Evolutionary conservation across 140 eudicot genomes (phyloP).

Genomic region (Flaveria floridana): DNA sequence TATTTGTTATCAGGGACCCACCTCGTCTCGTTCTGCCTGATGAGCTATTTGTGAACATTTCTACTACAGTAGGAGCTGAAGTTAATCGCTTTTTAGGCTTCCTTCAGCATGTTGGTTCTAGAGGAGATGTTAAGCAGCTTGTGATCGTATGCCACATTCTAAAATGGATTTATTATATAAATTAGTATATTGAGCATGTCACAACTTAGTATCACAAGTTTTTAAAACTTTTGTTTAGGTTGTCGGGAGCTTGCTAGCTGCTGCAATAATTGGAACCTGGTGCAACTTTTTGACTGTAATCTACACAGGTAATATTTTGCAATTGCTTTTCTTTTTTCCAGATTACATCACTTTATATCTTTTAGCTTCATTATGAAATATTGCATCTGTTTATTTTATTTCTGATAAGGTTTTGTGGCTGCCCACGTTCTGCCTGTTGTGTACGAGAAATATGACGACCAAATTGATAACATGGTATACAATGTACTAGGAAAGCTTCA

Average conservation of each 20-base stretch:
- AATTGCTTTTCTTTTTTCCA: not conserved
- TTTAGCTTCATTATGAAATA: conserved; percentile 5
- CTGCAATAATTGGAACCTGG: conserved; percentile 85
- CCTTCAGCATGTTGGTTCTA: conserved; percentile 72
- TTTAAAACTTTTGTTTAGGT: conserved; percentile 41
- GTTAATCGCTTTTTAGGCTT: conserved; percentile 55
- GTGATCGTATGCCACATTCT: conserved; percentile 38
- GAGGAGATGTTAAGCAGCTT: conserved; percentile 72
- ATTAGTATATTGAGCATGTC: conserved; percentile 1
- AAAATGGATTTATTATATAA: not conserved
- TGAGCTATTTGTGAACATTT: conserved; percentile 56
- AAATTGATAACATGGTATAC: conserved; percentile 59
- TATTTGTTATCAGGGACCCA: conserved; percentile 51
- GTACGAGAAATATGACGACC: conserved; percentile 79
- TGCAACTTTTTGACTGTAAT: conserved; percentile 77
- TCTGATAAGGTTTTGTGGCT: conserved; percentile 60
- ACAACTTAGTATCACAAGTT: not conserved
- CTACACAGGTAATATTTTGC: conserved; percentile 58
- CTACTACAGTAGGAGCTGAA: conserved; percentile 54
- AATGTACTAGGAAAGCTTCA: conserved; percentile 45
- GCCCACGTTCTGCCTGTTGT: conserved; percentile 84
- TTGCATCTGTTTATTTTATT: not conserved
- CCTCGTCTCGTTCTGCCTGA: conserved; percentile 65
- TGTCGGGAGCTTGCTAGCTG: conserved; percentile 58
- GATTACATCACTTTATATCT: not conserved